Evolutionary conservation across 176 grass and related monocot genomes (phyloP).

Genomic region (Carex cristatella): DNA sequence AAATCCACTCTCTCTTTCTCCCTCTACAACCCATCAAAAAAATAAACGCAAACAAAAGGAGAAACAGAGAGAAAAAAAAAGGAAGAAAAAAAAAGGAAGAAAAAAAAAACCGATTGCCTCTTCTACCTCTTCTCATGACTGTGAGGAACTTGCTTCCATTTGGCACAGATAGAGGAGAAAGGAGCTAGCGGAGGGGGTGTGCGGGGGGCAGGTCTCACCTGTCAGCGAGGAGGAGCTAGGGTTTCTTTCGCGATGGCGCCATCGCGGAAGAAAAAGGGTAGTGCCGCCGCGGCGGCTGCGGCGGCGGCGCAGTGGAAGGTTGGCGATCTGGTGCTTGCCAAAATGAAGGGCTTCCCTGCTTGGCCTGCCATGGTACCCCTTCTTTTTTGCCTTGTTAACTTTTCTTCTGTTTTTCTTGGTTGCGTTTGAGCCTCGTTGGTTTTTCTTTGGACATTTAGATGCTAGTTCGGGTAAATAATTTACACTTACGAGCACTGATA

Average conservation of each 20-base stretch:
- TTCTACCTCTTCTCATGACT: slow-evolving; percentile 26
- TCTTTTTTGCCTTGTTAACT: slow-evolving; percentile 30
- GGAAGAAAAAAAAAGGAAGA: slow-evolving; percentile 22
- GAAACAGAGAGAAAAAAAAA: slow-evolving; percentile 15
- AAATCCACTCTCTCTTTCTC: slow-evolving; percentile 13
- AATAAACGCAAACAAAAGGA: slow-evolving; percentile 10
- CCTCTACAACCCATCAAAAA: background rate
- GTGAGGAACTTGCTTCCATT: background rate
- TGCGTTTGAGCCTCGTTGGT: slow-evolving; percentile 1
- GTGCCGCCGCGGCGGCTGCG: slow-evolving; percentile 43
- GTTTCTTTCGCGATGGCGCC: slow-evolving; percentile 54
- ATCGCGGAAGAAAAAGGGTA: slow-evolving; percentile 40
- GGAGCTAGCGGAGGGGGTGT: slow-evolving; percentile 5
- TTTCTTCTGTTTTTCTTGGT: slow-evolving; percentile 1
- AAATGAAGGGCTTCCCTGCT: slow-evolving; percentile 93
- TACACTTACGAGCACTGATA: background rate
- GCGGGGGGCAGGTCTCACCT: background rate
- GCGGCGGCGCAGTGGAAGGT: slow-evolving; percentile 85
- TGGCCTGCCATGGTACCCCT: slow-evolving; percentile 85
- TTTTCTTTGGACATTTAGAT: background rate
- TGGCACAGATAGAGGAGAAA: background rate
- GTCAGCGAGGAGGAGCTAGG: slow-evolving; percentile 23
- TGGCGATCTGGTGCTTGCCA: slow-evolving; percentile 96
- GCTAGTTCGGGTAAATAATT: background rate
- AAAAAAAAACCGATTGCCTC: slow-evolving; percentile 31